phyloP scores from a whole-genome alignment of 768 basidiomycete species.

The Dentipellis fragilis region DNA sequence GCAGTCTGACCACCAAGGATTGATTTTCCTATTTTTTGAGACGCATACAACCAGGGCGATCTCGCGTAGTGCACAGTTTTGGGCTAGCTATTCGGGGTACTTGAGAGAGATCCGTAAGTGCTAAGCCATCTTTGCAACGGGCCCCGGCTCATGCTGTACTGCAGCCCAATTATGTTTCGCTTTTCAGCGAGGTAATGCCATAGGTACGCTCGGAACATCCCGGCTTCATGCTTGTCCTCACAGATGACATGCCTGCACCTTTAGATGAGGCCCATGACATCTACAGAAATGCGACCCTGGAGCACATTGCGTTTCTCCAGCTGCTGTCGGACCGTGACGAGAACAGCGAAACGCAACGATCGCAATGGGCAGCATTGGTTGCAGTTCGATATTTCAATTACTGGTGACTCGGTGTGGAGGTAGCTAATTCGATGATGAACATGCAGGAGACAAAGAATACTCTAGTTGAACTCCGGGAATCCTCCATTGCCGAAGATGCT shows the following conservation, averaged over 20 bases:
- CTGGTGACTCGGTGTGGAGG: neutral
- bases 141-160: neutral
- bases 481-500: neutral
- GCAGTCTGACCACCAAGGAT: neutral
- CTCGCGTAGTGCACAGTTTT: conserved; percentile 13
- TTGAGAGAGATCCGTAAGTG: conserved; percentile 12
- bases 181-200: conserved; percentile 11
- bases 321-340: conserved; percentile 6
- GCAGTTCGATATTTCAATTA: neutral
- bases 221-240: neutral
- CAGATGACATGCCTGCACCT: too few relatives aligned
- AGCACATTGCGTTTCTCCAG: conserved; percentile 11
- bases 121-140: neutral
- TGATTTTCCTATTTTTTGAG: neutral
- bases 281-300: conserved; percentile 13
- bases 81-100: conserved; percentile 16
- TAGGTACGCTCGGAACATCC: neutral
- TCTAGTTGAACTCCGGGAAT: neutral
- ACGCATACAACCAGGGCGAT: conserved; percentile 5
- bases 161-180: conserved; percentile 13
- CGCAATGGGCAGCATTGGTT: conserved; percentile 7
- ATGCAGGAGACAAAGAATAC: neutral
- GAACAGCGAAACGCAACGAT: neutral
- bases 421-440: neutral
- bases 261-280: conserved; percentile 10